Evolutionary conservation across 2,329 filamentous ascomycete genomes (phyloP).

Genomic region (Blastomyces silverae): DNA sequence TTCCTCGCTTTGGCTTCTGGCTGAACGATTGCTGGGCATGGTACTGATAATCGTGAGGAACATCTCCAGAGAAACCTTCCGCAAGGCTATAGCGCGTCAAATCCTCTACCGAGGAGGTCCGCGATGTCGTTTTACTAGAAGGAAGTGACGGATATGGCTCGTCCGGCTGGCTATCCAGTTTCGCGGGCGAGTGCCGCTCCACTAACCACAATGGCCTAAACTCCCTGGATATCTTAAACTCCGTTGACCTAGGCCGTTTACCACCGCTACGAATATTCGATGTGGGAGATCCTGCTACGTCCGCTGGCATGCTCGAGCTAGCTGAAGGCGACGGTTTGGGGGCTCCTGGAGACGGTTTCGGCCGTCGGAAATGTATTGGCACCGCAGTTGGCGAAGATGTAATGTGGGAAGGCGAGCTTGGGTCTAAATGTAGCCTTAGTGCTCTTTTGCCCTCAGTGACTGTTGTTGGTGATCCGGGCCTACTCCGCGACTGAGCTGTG

Average conservation of each 20-base stretch:
- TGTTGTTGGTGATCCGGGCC: constrained; percentile 30
- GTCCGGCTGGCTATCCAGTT: constrained; percentile 37
- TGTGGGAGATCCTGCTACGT: constrained; percentile 39
- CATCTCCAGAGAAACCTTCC: constrained; percentile 19
- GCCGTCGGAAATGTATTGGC: constrained; percentile 51
- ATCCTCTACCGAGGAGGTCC: constrained; percentile 43
- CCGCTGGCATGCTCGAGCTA: constrained; percentile 28
- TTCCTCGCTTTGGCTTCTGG: constrained; percentile 23
- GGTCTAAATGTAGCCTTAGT: constrained; percentile 22
- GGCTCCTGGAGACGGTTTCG: constrained; percentile 40
- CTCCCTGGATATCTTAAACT: constrained; percentile 54
- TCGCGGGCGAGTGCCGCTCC: constrained; percentile 51
- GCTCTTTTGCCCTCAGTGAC: constrained; percentile 16
- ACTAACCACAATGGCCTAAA: constrained; percentile 78
- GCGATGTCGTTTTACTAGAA: constrained; percentile 46
- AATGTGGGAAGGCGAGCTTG: constrained; percentile 25
- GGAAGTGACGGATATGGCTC: constrained; percentile 47
- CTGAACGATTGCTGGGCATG: constrained; percentile 20
- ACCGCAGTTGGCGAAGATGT: constrained; percentile 49
- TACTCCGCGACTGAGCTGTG: constrained; percentile 30
- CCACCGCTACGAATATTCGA: constrained; percentile 34
- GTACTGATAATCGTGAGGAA: neutral
- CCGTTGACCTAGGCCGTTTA: constrained; percentile 44
- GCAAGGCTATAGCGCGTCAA: constrained; percentile 24
- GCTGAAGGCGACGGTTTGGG: constrained; percentile 24